Base-by-base conservation (phyloP, 2,329 filamentous ascomycete genomes). In the Simplicillium sp. region DNA sequence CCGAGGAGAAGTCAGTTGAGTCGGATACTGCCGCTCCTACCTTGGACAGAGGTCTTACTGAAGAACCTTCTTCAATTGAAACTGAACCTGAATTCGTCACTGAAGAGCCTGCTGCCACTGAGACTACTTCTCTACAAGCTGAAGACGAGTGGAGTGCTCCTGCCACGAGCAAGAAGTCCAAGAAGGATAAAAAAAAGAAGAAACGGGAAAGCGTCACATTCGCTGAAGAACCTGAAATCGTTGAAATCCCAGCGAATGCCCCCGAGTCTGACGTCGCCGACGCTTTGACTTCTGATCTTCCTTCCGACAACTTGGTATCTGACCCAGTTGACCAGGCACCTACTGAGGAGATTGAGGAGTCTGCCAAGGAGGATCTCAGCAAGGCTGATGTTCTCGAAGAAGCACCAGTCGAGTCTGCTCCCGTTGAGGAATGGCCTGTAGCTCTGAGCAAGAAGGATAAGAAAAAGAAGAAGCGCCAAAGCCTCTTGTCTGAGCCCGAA, bases 131-230 rank as follows among this genome's bases (percentile, higher is more conserved):
- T 11, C 17, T 13, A 3, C 34, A 40, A 11, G 18, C 42, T 15
- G 42, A 44, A 16, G 42, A 44, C n/a, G 42, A 44, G n/a, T 47
- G 45, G 45, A 43, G 40, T 36, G 39, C 35, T 17, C 40, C 37
- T 8, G 38, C 40, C 15, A 37, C 43, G 2, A 41, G 36, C 33
- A 46, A 45, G 13, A 49, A 46, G 29, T 32, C 34, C 3, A 43
- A 48, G 17, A 44, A 48, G 29, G 33, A 33, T 8, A 40, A 45
- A 35, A 43, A 44, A 18, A 47, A 45, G 40, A 36, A 41, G 18
- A 15, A 17, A n/a, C 33, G 33, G 11, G 34, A 17, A 6, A 36
- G 34, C 34, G 15, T 36, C 6, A 15, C 18, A 11, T 18, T 36
- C 34, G 40, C 29, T 17, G 11, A 44, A 36, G 36, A 25, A 9